phyloP scores from a whole-genome alignment of 495 filamentous ascomycete genomes.

The Aspergillus sclerotiicarbonarius region DNA sequence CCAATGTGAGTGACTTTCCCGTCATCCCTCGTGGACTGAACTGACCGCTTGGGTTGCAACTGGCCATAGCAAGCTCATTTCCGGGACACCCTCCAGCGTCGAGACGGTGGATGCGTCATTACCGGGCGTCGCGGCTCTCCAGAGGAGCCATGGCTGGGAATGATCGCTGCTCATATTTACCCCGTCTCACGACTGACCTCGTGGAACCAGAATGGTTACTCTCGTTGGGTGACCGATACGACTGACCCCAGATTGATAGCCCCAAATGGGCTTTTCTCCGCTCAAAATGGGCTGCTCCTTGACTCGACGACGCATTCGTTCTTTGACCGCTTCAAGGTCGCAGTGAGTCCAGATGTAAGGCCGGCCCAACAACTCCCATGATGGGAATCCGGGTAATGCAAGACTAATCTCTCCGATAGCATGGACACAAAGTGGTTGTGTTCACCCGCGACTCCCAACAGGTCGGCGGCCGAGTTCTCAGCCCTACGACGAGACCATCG shows the following conservation, averaged over 20 bases:
- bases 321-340: background rate
- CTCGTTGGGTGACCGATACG: background rate
- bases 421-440: background rate
- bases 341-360: conserved; percentile 4
- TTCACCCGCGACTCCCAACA: background rate
- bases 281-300: conserved; percentile 1
- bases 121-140: background rate
- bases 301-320: background rate
- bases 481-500: background rate
- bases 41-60: no score
- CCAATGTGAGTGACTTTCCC: background rate
- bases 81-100: background rate
- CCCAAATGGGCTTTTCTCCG: background rate
- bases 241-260: background rate
- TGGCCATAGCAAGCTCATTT: background rate
- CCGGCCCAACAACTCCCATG: no score
- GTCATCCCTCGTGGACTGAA: no score
- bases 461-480: background rate
- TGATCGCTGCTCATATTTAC: background rate
- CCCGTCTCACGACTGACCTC: background rate
- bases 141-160: background rate
- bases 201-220: background rate
- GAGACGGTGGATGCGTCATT: background rate
- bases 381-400: background rate
- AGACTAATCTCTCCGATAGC: background rate